Percentiles rank a stretch among this genome's conserved stretches.
Conservation (phyloP, 2,329 filamentous ascomycete genomes). For the Colletotrichum theobromicola region DNA sequence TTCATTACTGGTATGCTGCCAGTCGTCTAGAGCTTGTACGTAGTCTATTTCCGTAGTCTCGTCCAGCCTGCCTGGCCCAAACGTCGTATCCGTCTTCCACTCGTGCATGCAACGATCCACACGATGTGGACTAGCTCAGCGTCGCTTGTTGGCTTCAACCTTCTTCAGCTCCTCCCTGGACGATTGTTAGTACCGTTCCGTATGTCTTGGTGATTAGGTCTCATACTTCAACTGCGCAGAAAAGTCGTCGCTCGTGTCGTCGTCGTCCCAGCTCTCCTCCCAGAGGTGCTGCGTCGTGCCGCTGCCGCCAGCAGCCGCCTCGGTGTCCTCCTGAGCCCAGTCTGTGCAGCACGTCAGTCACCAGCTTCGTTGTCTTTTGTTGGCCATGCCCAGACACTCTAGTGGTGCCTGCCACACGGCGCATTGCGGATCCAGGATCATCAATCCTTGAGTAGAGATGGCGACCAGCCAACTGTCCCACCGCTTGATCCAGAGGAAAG, state of each 20-base stretch:
- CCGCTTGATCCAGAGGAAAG: not conserved
- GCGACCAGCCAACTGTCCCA: not conserved
- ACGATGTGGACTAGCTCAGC: constrained; percentile 40
- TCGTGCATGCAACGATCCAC: not conserved
- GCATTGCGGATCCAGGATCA: not conserved
- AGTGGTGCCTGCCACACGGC: not conserved
- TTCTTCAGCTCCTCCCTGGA: constrained; percentile 90
- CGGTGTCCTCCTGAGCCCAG: constrained; percentile 91
- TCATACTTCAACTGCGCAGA: constrained; percentile 90
- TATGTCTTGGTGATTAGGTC: constrained; percentile 22
- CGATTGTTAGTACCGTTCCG: not conserved
- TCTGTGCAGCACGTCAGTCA: constrained; percentile 56
- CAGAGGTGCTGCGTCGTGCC: constrained; percentile 81
- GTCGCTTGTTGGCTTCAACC: constrained; percentile 77
- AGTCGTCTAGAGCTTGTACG: constrained; percentile 8
- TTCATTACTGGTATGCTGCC: constrained; percentile 12
- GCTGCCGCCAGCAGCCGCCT: constrained; percentile 69
- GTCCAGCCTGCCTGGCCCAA: not conserved
- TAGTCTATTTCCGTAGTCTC: constrained; percentile 9
- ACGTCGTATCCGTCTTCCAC: not conserved
- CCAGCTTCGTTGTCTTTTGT: not conserved
- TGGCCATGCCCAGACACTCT: not conserved
- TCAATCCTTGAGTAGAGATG: not conserved
- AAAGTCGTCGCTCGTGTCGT: constrained; percentile 96
- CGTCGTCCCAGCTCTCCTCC: constrained; percentile 99